Evolutionary conservation across 192 early-diverging fungal species (phyloP), one percentile per base, ranked within the genome.

Genomic region (Dissophora globulifera): DNA sequence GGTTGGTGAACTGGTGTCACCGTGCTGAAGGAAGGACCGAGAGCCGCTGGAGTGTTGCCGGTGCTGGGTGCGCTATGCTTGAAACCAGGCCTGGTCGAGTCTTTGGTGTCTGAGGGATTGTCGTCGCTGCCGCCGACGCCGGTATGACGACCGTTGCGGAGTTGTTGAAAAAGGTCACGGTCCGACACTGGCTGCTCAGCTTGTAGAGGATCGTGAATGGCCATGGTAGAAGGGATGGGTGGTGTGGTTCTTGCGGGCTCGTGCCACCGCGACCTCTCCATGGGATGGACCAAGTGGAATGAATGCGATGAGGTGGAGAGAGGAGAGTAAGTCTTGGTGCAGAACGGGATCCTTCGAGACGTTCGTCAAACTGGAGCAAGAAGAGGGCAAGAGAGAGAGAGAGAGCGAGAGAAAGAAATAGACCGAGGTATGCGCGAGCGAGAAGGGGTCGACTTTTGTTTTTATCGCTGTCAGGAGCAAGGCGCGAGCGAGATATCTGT

Each of bases 291-390:
- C 12, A 29, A 50, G n/a, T 11, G 29, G 16, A 16, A 29, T n/a
- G 43, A 16, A 43, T 22, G 41, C 13, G 41, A 41, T 10, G n/a
- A 31, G 38, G 38, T 13, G 13, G 38, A 10, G 38, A 13, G 13
- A 40, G 7, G 38, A 40, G 38, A 40, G 38, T 40, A 42, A 30
- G 2, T 2, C 35, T 30, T 67, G 55, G 65, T 67, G 65, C 55
- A 57, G 65, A 67, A 48, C 47, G 32, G 33, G 53, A 67, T 46
- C 65, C 46, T 50, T 23, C 16, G 48, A 27, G 50, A 8, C 8
- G 51, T 46, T 6, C 4, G 16, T 32, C 51, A n/a, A 22, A 50
- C 19, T 13, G 31, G 13, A n/a, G 8, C 20, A 64, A 11, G 29
- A 17, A 29, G 53, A 46, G 11, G 46, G 7, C 6, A 47, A 66